A percentile compares a stretch with the other conserved stretches of the same genome.
phyloP scores from a whole-genome alignment of 352 stramenopile genomes.

The Blastocystis sp. region DNA sequence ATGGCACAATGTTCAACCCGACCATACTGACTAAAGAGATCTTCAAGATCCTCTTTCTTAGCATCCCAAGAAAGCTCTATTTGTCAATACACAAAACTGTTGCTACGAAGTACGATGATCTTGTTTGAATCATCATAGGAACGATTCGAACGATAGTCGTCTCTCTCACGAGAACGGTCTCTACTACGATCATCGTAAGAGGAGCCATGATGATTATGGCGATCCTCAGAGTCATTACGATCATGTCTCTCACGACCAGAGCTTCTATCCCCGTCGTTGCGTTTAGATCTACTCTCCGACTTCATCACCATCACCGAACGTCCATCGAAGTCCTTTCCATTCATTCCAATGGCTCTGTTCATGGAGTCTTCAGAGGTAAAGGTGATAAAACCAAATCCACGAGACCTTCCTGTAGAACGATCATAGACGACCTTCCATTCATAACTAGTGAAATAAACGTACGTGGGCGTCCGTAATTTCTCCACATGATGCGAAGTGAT shows the following conservation, averaged over 20 bases:
- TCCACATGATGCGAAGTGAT: conserved; percentile 45
- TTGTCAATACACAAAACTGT: background rate
- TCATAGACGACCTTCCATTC: conserved; percentile 8
- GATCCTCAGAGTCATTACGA: too few relatives aligned
- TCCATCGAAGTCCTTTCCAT: conserved; percentile 18
- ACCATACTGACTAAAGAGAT: conserved; percentile 41
- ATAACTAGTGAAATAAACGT: background rate
- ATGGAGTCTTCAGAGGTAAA: conserved; percentile 24
- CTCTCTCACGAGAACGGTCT: too few relatives aligned
- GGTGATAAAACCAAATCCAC: conserved; percentile 5
- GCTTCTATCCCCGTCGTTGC: too few relatives aligned
- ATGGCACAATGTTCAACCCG: conserved; percentile 35
- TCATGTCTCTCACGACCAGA: too few relatives aligned
- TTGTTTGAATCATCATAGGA: conserved; percentile 60
- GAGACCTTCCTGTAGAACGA: background rate
- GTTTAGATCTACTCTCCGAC: background rate
- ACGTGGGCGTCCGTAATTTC: conserved; percentile 42
- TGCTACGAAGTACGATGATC: conserved; percentile 49
- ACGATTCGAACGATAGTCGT: too few relatives aligned
- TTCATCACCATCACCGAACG: conserved; percentile 31
- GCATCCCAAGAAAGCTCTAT: conserved; percentile 1
- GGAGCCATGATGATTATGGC: too few relatives aligned
- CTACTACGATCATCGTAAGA: too few relatives aligned
- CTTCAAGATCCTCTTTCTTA: background rate
- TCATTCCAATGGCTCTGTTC: conserved; percentile 38